These are phyloP conservation scores for Camellia lanceoleosa DNA, from an alignment of 148 eudicot genomes.

Conservation along the genomic window DNA sequence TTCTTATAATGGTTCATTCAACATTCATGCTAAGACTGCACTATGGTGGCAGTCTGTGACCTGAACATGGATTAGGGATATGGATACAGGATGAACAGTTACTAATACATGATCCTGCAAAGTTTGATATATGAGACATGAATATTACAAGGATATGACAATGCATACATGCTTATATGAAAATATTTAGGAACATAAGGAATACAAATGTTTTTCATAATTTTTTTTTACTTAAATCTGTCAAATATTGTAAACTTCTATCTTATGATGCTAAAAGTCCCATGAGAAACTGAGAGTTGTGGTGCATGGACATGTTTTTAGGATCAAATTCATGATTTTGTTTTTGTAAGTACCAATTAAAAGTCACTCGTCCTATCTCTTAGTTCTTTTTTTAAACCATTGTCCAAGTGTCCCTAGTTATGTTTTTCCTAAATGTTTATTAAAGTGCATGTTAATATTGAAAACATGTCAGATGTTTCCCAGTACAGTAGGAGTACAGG, in stretches of 20 bases:
- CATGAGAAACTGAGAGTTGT: not conserved
- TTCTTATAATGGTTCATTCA: not conserved
- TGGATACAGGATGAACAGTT: not conserved
- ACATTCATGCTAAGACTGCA: not conserved
- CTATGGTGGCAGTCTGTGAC: slow-evolving; percentile 1
- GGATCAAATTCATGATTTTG: not conserved
- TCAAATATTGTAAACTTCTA: not conserved
- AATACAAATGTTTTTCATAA: not conserved
- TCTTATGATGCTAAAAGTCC: not conserved
- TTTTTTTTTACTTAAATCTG: not conserved
- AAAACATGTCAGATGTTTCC: too few species aligned
- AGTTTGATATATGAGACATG: not conserved
- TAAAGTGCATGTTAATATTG: too few species aligned
- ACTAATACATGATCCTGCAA: not conserved
- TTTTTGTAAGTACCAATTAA: too few species aligned
- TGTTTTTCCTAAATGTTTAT: too few species aligned
- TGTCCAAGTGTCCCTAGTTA: too few species aligned
- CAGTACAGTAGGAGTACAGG: too few species aligned
- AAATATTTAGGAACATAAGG: not conserved
- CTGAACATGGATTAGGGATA: not conserved
- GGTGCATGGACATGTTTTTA: not conserved
- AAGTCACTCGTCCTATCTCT: not conserved
- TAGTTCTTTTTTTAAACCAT: too few species aligned
- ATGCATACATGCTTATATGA: not conserved
- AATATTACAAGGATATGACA: not conserved